Base-by-base conservation (phyloP, 257 asterid species). In the Primulina huaijiensis region DNA sequence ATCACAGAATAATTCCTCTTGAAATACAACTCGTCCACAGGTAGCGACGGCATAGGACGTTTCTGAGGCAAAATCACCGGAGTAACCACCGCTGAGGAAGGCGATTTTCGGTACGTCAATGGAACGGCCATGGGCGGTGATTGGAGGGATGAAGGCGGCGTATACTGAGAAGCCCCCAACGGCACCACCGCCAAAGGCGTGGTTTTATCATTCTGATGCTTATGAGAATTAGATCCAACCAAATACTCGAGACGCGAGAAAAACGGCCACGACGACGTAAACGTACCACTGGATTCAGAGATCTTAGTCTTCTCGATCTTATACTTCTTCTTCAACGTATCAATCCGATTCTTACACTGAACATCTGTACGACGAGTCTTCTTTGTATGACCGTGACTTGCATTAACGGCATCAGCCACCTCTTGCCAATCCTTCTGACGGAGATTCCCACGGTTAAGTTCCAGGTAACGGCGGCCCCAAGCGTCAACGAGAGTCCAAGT, bases 301-400 rank as follows among this genome's bases (percentile, higher is more conserved):
- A 85, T 75, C 78, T 88, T 92, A 7, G 87, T 83, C 72, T 81
- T 90, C 83, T 92, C 97, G 27, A 71, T 61, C 82, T 92, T 92
- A 52, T 88, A 90, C 89, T 87, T 92, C 81, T 90, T 92, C 84
- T 92, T 92, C 65, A 92, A 78, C n/a, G 96, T 92, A 78, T 92
- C 98, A 66, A 92, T 92, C 85, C 96, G 89, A 64, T 92, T 86
- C 79, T 92, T 92, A 62, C 98, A 90, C 85, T 90, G 97, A 4
- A 90, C 86, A 59, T 92, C 96, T 23, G 91, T 86, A 6, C 94
- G 86, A 17, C 70, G 83, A 3, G 88, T 83, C 82, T 86, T 89
- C 81, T 76, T 77, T 6, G 89, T 83, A 57, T 79, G 92, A 2
- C 94, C 96, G 61, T 92, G 98, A 3, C 62, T 82, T 0, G 76